Percentiles rank a stretch among this genome's conserved stretches.
phyloP scores from a whole-genome alignment of 768 basidiomycete species.

The Mycena alexandri region DNA sequence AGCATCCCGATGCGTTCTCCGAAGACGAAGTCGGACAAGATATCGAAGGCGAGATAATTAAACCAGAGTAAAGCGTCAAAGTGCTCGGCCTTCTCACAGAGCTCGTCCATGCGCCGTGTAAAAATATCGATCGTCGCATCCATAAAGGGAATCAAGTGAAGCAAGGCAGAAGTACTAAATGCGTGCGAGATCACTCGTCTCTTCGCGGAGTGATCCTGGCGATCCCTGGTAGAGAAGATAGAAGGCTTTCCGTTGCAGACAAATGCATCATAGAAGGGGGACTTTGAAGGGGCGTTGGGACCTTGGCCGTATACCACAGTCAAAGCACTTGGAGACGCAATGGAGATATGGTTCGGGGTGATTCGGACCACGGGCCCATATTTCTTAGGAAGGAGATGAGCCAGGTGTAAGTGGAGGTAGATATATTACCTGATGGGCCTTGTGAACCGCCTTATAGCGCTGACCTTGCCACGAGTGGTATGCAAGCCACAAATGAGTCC shows the following conservation, averaged over 20 bases:
- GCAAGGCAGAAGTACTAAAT: conserved; percentile 43
- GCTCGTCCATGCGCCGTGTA: too few relatives aligned
- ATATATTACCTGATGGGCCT: conserved; percentile 42
- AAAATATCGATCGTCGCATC: conserved; percentile 40
- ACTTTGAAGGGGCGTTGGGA: conserved; percentile 45
- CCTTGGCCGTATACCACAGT: conserved; percentile 50
- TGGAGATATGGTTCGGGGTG: conserved; percentile 50
- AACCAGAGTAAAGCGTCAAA: conserved; percentile 47
- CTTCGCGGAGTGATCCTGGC: conserved; percentile 48
- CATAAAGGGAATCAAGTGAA: conserved; percentile 39
- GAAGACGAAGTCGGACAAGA: conserved; percentile 50
- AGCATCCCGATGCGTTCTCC: conserved; percentile 51
- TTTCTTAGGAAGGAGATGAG: conserved; percentile 36
- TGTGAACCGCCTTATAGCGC: conserved; percentile 47
- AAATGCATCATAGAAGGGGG: conserved; percentile 50
- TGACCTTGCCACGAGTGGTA: conserved; percentile 46
- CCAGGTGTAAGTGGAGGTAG: neutral
- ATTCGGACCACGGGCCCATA: conserved; percentile 49
- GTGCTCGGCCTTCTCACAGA: conserved; percentile 33
- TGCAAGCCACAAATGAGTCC: conserved; percentile 48
- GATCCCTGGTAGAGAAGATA: conserved; percentile 48
- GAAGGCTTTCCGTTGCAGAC: conserved; percentile 43
- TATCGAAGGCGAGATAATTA: conserved; percentile 51
- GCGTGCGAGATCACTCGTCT: conserved; percentile 47
- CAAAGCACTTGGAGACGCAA: conserved; percentile 45